phyloP scores from a whole-genome alignment of 148 eudicot species.

The Oxyria digyna region DNA sequence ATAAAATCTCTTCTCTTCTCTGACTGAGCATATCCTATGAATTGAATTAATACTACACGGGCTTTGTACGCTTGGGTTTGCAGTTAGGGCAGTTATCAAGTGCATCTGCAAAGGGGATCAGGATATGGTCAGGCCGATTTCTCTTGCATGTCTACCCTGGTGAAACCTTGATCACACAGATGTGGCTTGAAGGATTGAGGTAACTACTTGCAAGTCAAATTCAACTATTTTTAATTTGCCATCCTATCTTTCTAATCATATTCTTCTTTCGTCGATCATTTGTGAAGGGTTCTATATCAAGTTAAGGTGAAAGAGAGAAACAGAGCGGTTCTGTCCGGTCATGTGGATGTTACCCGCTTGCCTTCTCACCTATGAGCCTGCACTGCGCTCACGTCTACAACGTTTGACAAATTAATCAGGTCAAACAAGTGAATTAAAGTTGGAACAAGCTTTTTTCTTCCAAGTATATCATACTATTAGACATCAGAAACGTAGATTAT shows the following conservation, averaged over 20 bases:
- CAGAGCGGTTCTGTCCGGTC: conserved; percentile 67
- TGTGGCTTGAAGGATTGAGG: conserved; percentile 93
- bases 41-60: conserved; percentile 44
- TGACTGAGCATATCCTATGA: background rate
- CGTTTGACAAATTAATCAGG: too few species aligned
- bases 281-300: conserved; percentile 86
- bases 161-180: conserved; percentile 77
- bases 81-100: conserved; percentile 60
- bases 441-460: too few species aligned
- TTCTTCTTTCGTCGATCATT: background rate
- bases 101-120: conserved; percentile 72
- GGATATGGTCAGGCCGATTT: conserved; percentile 64
- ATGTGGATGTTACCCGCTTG: conserved; percentile 42
- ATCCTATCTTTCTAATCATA: background rate
- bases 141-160: conserved; percentile 81
- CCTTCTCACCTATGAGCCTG: conserved; percentile 43
- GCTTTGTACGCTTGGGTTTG: conserved; percentile 85
- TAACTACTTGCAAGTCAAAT: conserved; percentile 4
- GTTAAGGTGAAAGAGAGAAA: conserved; percentile 84
- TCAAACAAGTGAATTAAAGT: too few species aligned
- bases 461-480: too few species aligned
- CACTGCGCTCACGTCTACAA: too few species aligned
- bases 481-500: too few species aligned
- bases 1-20: background rate
- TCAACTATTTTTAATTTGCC: background rate